These are phyloP conservation scores for Prunus campanulata DNA, from an alignment of 306 rosid genomes.

Conservation along the genomic window DNA sequence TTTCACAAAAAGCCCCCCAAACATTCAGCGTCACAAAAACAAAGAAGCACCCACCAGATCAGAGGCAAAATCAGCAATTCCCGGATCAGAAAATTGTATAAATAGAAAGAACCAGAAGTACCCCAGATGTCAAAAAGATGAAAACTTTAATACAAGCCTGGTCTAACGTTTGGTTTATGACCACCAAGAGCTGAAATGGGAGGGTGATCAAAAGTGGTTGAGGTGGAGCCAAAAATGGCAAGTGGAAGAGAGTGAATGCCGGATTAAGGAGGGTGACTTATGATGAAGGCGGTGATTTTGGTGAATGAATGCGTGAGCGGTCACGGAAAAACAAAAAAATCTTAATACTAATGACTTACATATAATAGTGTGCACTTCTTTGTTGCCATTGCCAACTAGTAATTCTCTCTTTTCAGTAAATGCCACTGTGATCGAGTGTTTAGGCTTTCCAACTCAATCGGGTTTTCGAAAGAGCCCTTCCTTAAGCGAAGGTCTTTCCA, in stretches of 20 bases:
- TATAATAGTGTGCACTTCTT: not conserved
- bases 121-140: not conserved
- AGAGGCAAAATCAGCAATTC: not conserved
- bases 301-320: not conserved
- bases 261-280: not conserved
- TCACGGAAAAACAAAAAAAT: slow-evolving; percentile 14
- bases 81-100: slow-evolving; percentile 7
- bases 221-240: not conserved
- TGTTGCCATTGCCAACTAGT: not conserved
- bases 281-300: not conserved
- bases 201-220: not conserved
- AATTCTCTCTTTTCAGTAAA: not conserved
- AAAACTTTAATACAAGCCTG: not conserved
- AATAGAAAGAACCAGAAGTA: not conserved
- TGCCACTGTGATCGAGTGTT: not conserved
- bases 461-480: not conserved
- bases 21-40: slow-evolving; percentile 10
- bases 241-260: slow-evolving; percentile 8
- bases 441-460: not conserved
- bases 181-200: not conserved
- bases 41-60: not conserved
- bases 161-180: not conserved
- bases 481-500: not conserved
- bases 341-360: not conserved
- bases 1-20: slow-evolving; percentile 18